These are phyloP conservation scores for Begonia masoniana DNA, from an alignment of 306 rosid genomes.

Conservation along the genomic window DNA sequence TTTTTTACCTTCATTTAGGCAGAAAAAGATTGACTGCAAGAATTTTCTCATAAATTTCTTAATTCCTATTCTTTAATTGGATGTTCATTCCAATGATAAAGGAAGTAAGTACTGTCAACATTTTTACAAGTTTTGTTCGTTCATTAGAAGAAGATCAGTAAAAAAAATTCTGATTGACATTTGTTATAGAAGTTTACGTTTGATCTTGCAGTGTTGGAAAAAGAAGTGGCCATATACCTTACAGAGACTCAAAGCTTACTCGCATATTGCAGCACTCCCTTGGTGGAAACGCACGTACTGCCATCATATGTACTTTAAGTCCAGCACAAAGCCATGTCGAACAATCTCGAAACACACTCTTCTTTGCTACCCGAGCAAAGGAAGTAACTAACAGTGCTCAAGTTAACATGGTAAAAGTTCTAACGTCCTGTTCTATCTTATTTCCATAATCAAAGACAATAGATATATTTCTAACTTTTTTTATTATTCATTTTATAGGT, in stretches of 20 bases:
- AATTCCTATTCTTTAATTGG: no score
- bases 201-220: constrained; percentile 63
- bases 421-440: constrained; percentile 1
- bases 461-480: no score
- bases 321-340: constrained; percentile 91
- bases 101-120: no score
- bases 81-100: no score
- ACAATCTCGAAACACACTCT: constrained; percentile 91
- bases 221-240: constrained; percentile 90
- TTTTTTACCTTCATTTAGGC: no score
- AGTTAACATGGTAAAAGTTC: constrained; percentile 70
- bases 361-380: constrained; percentile 93
- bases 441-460: neutral
- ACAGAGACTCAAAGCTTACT: constrained; percentile 95
- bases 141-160: no score
- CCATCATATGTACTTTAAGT: constrained; percentile 91
- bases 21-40: no score
- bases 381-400: constrained; percentile 96
- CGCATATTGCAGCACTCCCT: constrained; percentile 97
- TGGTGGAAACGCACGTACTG: constrained; percentile 99
- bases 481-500: constrained; percentile 23
- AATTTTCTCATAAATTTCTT: no score
- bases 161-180: no score
- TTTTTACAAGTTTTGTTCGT: no score
- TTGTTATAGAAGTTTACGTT: no score